These are phyloP conservation scores for Microcera coccophila DNA, from an alignment of 2,329 filamentous ascomycete genomes.

Conservation along the genomic window DNA sequence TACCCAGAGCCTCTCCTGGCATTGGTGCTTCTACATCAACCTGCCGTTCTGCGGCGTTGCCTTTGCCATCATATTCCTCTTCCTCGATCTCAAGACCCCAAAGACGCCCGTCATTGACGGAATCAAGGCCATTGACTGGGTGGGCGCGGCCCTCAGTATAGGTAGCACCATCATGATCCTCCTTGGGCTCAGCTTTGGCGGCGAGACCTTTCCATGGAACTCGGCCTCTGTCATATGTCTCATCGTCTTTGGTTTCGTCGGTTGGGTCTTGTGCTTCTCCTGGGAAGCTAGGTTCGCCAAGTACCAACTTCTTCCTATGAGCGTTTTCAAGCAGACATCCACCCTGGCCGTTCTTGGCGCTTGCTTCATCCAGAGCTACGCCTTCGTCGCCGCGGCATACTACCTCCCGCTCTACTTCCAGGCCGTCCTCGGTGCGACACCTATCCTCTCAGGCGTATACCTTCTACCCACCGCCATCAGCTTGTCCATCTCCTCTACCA, in stretches of 20 bases:
- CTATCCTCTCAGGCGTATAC: slow-evolving; percentile 2
- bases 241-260: slow-evolving; percentile 2
- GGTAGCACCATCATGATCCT: slow-evolving; percentile 6
- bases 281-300: slow-evolving; percentile 4
- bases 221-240: slow-evolving; percentile 6
- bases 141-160: slow-evolving; percentile 5
- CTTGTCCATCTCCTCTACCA: too few relatives aligned
- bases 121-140: slow-evolving; percentile 7
- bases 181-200: slow-evolving; percentile 7
- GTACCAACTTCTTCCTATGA: slow-evolving; percentile 8
- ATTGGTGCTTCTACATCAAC: slow-evolving; percentile 33
- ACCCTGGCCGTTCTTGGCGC: slow-evolving; percentile 4
- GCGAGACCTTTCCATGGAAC: slow-evolving; percentile 7
- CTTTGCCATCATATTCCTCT: slow-evolving; percentile 52
- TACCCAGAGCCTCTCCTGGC: slow-evolving; percentile 19
- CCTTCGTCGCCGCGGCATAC: slow-evolving; percentile 2
- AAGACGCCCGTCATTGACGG: slow-evolving; percentile 4
- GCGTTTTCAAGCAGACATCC: slow-evolving; percentile 1
- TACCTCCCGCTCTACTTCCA: slow-evolving; percentile 10
- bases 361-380: slow-evolving; percentile 3
- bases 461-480: too few relatives aligned
- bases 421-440: slow-evolving; percentile 4
- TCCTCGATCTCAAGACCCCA: slow-evolving; percentile 8
- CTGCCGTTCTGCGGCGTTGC: slow-evolving; percentile 32
- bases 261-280: slow-evolving; percentile 3